phyloP scores from a whole-genome alignment of 148 eudicot species.

The Amaranthus palmeri region DNA sequence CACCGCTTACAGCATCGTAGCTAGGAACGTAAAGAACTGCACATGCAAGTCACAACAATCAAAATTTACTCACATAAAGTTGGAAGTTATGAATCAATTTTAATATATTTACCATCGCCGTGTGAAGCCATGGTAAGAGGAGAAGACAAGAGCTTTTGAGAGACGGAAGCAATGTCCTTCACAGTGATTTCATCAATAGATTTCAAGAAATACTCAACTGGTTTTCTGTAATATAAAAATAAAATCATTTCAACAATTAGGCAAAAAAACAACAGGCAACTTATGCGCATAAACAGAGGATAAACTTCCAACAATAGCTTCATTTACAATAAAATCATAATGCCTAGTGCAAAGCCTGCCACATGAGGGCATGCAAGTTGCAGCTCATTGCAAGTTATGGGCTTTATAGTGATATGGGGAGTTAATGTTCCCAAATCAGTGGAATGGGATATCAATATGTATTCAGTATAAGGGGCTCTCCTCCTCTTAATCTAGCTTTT shows the following conservation, averaged over 20 bases:
- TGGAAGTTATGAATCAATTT: neutral
- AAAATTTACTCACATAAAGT: neutral
- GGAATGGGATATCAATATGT: no score
- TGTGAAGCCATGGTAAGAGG: constrained; percentile 90
- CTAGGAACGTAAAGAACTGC: constrained; percentile 42
- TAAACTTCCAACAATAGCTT: neutral
- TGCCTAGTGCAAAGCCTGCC: neutral
- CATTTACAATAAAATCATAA: neutral
- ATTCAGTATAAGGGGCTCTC: no score
- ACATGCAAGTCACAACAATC: neutral
- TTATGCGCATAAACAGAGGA: neutral
- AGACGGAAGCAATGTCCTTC: constrained; percentile 55
- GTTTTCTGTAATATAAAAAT: constrained; percentile 43
- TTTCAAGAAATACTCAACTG: constrained; percentile 72
- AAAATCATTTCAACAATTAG: neutral
- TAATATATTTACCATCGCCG: constrained; percentile 63
- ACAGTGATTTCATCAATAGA: constrained; percentile 54
- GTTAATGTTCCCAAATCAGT: no score
- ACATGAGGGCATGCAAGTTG: no score
- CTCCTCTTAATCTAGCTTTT: no score
- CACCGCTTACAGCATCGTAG: constrained; percentile 53
- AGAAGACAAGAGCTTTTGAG: constrained; percentile 61
- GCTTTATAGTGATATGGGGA: no score
- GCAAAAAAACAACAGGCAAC: neutral
- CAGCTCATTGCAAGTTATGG: no score